A percentile compares a stretch with the other conserved stretches of the same genome.
These are phyloP conservation scores for Setaria italica DNA, from an alignment of 202 grass and related monocot species.

Conservation along the genomic window DNA sequence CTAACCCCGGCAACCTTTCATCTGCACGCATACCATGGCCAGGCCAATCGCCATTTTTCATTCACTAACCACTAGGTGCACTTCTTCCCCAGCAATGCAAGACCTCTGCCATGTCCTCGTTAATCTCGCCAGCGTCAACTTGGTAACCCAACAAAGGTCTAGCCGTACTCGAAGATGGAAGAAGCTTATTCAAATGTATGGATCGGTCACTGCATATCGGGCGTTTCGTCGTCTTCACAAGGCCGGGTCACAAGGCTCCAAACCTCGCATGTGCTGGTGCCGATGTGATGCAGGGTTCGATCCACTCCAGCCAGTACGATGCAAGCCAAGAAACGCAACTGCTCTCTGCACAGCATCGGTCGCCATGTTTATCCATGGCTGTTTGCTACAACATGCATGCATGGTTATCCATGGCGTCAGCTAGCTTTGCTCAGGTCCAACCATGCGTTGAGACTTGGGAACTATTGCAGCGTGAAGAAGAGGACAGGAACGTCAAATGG, in stretches of 20 bases:
- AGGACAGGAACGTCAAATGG: not conserved
- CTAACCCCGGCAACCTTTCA: not conserved
- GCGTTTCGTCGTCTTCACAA: slow-evolving; percentile 19
- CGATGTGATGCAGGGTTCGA: not conserved
- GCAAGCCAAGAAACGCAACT: not conserved
- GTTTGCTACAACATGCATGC: not conserved
- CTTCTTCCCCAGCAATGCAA: not conserved
- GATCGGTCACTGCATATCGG: not conserved
- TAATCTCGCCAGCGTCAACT: not conserved
- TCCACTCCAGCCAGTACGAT: not conserved
- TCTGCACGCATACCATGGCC: not conserved
- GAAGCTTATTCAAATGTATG: slow-evolving; percentile 9
- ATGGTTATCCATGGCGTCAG: not conserved
- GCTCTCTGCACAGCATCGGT: not conserved
- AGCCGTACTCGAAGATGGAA: not conserved
- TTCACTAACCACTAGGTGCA: not conserved
- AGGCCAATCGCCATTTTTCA: not conserved
- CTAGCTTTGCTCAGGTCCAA: not conserved
- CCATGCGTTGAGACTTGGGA: too few relatives aligned
- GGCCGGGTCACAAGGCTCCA: not conserved
- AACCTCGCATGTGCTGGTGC: slow-evolving; percentile 34
- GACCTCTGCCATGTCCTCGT: not conserved
- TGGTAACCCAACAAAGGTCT: not conserved
- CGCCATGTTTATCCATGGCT: not conserved
- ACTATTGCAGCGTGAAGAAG: not conserved